phyloP scores from a whole-genome alignment of 2,329 filamentous ascomycete species.

The Dactylella cylindrospora region DNA sequence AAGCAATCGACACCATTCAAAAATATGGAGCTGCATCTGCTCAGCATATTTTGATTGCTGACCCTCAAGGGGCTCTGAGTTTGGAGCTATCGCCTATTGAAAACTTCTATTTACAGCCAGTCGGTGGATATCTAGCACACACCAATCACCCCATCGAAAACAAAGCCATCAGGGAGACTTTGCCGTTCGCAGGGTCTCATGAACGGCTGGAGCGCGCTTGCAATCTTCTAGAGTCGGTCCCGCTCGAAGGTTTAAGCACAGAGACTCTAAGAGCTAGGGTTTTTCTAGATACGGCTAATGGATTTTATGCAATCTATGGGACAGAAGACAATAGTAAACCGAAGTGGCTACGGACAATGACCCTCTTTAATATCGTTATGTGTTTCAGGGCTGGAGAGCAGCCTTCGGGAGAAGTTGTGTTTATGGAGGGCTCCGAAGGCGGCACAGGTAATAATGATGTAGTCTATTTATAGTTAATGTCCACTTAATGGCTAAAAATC shows the following conservation, averaged over 20 bases:
- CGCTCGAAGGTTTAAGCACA: slow-evolving; percentile 44
- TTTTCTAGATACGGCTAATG: slow-evolving; percentile 52
- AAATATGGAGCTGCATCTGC: slow-evolving; percentile 56
- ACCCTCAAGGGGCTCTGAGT: slow-evolving; percentile 54
- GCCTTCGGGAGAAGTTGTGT: slow-evolving; percentile 51
- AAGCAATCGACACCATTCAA: slow-evolving; percentile 56
- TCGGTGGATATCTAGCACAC: slow-evolving; percentile 48
- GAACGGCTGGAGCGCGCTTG: slow-evolving; percentile 49
- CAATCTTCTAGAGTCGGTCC: slow-evolving; percentile 48
- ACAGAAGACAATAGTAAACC: slow-evolving; percentile 49
- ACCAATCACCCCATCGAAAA: slow-evolving; percentile 55
- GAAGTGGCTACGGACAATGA: slow-evolving; percentile 49
- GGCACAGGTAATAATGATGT: too few species aligned
- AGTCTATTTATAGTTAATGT: too few species aligned
- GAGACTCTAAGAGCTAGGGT: slow-evolving; percentile 50
- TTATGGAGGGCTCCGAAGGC: neutral
- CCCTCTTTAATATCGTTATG: slow-evolving; percentile 53
- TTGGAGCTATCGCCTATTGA: slow-evolving; percentile 54
- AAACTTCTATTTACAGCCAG: slow-evolving; percentile 11
- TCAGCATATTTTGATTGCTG: slow-evolving; percentile 58
- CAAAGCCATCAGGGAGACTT: slow-evolving; percentile 49
- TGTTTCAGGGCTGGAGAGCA: slow-evolving; percentile 46
- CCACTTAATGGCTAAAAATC: too few species aligned
- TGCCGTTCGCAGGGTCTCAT: slow-evolving; percentile 51
- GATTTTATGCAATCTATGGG: slow-evolving; percentile 52